Evolutionary conservation across 225 moss, liverwort and hornwort genomes (phyloP).

Genomic region (Asterella californica): DNA sequence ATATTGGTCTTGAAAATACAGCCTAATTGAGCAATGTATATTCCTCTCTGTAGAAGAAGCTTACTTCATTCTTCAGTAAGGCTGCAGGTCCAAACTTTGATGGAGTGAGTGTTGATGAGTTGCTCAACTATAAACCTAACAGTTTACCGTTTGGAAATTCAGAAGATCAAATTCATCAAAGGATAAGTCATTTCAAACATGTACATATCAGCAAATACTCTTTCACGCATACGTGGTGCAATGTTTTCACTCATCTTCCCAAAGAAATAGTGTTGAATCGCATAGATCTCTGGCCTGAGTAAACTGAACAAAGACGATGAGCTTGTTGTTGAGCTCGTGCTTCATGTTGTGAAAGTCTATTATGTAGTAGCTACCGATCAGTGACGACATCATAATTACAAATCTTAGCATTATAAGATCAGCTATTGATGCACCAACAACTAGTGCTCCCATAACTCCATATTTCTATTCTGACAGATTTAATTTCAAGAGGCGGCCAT

Average conservation of each 20-base stretch:
- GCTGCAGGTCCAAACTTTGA: slow-evolving; percentile 6
- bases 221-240: slow-evolving; percentile 26
- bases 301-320: too few species aligned
- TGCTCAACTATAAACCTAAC: not conserved
- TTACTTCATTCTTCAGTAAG: slow-evolving; percentile 33
- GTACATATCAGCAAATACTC: slow-evolving; percentile 23
- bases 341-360: not conserved
- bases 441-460: not conserved
- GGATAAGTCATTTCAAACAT: too few species aligned
- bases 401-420: slow-evolving; percentile 29
- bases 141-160: too few species aligned
- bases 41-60: slow-evolving; percentile 36
- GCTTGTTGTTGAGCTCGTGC: not conserved
- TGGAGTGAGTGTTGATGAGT: not conserved
- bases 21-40: too few species aligned
- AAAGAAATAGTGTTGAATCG: too few species aligned
- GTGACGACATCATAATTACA: slow-evolving; percentile 19
- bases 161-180: too few species aligned
- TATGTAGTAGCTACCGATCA: not conserved
- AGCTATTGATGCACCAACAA: slow-evolving; percentile 19
- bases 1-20: too few species aligned
- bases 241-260: slow-evolving; percentile 28
- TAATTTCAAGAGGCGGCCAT: slow-evolving; percentile 23
- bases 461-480: slow-evolving; percentile 13
- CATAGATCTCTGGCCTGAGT: too few species aligned